These are phyloP conservation scores for Linum lewisii DNA, from an alignment of 345 rosid genomes.

Conservation along the genomic window DNA sequence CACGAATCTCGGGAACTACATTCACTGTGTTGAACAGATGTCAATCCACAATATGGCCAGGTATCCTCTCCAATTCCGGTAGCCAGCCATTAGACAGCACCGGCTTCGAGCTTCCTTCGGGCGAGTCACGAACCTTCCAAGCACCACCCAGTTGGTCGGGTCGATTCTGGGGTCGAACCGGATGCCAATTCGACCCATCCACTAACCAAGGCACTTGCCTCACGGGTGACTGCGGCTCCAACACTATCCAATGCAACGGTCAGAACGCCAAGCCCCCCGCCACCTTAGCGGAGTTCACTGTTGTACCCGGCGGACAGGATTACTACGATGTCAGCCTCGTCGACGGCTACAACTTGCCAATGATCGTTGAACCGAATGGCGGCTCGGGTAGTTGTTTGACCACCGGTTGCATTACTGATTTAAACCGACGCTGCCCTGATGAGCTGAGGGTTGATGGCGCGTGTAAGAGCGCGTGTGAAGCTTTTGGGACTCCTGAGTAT, in stretches of 20 bases:
- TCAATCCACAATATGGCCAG: constrained; percentile 23
- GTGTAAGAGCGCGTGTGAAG: constrained; percentile 26
- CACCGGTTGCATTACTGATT: constrained; percentile 18
- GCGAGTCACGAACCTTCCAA: constrained; percentile 17
- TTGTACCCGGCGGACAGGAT: constrained; percentile 14
- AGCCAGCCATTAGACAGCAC: constrained; percentile 16
- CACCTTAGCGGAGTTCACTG: constrained; percentile 23
- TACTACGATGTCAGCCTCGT: constrained; percentile 24
- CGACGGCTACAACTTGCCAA: constrained; percentile 22
- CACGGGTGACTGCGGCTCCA: constrained; percentile 20
- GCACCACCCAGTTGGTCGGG: constrained; percentile 25
- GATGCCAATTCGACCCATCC: constrained; percentile 19
- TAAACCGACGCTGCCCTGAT: constrained; percentile 17
- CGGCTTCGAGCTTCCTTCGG: constrained; percentile 19
- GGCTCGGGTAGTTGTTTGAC: constrained; percentile 22
- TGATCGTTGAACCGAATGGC: constrained; percentile 20
- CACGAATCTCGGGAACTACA: constrained; percentile 15
- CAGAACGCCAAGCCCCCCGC: constrained; percentile 24
- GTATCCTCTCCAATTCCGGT: constrained; percentile 25
- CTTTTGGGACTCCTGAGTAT: constrained; percentile 22
- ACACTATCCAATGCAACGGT: constrained; percentile 19
- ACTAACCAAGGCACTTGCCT: constrained; percentile 19
- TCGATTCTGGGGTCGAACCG: constrained; percentile 25
- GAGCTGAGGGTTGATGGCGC: constrained; percentile 19
- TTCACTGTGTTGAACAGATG: constrained; percentile 22